Evolutionary conservation across 2,329 filamentous ascomycete genomes (phyloP).

Genomic region (Xylariaceae sp.): DNA sequence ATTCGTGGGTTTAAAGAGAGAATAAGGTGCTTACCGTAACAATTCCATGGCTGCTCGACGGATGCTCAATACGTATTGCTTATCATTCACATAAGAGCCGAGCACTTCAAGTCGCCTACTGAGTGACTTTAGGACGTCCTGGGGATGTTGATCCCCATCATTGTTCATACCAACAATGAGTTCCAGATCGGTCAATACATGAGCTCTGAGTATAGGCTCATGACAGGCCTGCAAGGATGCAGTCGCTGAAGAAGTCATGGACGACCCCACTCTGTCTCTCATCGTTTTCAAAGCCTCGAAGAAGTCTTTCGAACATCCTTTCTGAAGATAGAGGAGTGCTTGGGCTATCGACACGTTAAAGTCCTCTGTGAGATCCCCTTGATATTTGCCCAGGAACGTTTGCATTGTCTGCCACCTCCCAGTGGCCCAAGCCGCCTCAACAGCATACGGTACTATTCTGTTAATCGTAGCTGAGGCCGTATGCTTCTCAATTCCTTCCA

Average conservation of each 20-base stretch:
- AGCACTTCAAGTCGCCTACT: constrained; percentile 84
- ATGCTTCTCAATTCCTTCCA: constrained; percentile 72
- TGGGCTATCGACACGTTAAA: constrained; percentile 85
- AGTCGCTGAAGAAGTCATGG: constrained; percentile 78
- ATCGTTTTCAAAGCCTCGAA: constrained; percentile 65
- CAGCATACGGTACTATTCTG: constrained; percentile 79
- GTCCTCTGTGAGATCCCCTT: constrained; percentile 62
- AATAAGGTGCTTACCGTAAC: constrained; percentile 60
- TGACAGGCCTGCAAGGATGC: constrained; percentile 84
- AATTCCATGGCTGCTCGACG: constrained; percentile 88
- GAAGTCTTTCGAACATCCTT: constrained; percentile 59
- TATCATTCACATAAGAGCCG: constrained; percentile 88
- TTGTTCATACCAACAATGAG: constrained; percentile 65
- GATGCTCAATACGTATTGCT: constrained; percentile 89
- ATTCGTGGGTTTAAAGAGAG: constrained; percentile 14
- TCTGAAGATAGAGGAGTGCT: constrained; percentile 66
- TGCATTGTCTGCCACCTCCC: constrained; percentile 79
- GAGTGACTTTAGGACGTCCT: constrained; percentile 60
- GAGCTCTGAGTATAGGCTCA: constrained; percentile 82
- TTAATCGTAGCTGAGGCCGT: constrained; percentile 58
- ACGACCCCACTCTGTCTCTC: constrained; percentile 72
- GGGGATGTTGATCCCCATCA: constrained; percentile 49
- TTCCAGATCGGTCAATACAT: constrained; percentile 87
- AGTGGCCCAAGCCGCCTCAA: constrained; percentile 92
- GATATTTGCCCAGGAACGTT: constrained; percentile 66